These are phyloP conservation scores for Thymus mandschuricus DNA, from an alignment of 257 asterid species.

Conservation along the genomic window DNA sequence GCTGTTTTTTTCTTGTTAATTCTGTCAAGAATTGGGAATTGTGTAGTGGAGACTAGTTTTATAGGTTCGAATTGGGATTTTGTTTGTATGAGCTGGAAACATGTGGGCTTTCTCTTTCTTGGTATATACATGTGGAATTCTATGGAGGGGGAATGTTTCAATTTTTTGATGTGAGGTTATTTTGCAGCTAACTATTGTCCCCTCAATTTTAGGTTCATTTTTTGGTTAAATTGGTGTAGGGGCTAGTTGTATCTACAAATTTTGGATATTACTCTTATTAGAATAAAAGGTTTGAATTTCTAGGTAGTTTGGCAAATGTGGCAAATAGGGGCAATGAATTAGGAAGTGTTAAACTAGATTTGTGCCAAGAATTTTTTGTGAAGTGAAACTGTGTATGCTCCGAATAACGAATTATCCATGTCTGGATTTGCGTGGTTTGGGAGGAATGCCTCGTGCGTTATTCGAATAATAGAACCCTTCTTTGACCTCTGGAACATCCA, in stretches of 20 bases:
- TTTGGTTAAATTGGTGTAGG: slow-evolving; percentile 7
- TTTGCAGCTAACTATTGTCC: background rate
- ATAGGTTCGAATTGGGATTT: slow-evolving; percentile 21
- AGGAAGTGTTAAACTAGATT: too few relatives aligned
- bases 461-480: background rate
- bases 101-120: slow-evolving; percentile 8
- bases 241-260: slow-evolving; percentile 19
- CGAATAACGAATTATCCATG: background rate
- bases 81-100: slow-evolving; percentile 10
- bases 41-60: background rate
- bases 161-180: background rate
- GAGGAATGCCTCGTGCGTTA: too few relatives aligned
- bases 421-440: background rate
- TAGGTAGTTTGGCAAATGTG: background rate
- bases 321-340: background rate
- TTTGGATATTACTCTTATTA: background rate
- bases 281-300: background rate
- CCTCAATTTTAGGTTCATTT: slow-evolving; percentile 15
- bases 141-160: background rate
- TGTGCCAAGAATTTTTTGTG: background rate
- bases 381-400: slow-evolving; percentile 2
- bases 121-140: slow-evolving; percentile 3
- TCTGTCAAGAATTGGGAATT: background rate
- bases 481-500: background rate
- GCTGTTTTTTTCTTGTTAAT: background rate